phyloP scores from a whole-genome alignment of 257 asterid species.

The Scutellaria barbata region DNA sequence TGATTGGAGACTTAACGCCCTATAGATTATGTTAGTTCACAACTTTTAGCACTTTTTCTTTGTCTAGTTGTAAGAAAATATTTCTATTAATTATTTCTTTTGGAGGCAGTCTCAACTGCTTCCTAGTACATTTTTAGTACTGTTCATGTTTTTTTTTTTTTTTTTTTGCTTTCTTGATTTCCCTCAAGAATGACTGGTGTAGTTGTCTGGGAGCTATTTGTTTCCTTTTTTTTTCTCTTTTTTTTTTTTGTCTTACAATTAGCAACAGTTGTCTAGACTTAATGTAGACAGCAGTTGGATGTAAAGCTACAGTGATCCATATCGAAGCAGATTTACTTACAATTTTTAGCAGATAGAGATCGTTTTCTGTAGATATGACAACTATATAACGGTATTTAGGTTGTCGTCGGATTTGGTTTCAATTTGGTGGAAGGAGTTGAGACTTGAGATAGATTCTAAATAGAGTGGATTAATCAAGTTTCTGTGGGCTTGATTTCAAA shows the following conservation, averaged over 20 bases:
- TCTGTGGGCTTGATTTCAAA: no score
- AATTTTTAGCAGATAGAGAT: neutral
- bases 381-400: no score
- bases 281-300: slow-evolving; percentile 35
- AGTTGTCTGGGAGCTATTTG: slow-evolving; percentile 27
- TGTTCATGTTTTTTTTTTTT: slow-evolving; percentile 1
- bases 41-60: slow-evolving; percentile 45
- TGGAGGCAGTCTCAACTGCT: slow-evolving; percentile 47
- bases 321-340: slow-evolving; percentile 22
- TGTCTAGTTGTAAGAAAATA: slow-evolving; percentile 53
- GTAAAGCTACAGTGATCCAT: slow-evolving; percentile 37
- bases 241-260: slow-evolving; percentile 16
- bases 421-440: no score
- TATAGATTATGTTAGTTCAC: slow-evolving; percentile 43
- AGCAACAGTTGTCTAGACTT: slow-evolving; percentile 25
- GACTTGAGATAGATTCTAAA: no score
- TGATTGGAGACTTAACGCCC: slow-evolving; percentile 50
- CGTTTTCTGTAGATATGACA: no score
- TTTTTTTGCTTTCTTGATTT: neutral
- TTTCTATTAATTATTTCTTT: slow-evolving; percentile 51
- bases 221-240: slow-evolving; percentile 9
- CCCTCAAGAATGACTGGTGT: neutral
- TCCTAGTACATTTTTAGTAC: slow-evolving; percentile 42
- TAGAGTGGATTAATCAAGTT: no score
- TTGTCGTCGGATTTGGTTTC: no score